Percentiles rank a stretch among this genome's conserved stretches.
These are phyloP conservation scores for Curvularia sp. DNA, from an alignment of 2,329 filamentous ascomycete species.

Conservation along the genomic window DNA sequence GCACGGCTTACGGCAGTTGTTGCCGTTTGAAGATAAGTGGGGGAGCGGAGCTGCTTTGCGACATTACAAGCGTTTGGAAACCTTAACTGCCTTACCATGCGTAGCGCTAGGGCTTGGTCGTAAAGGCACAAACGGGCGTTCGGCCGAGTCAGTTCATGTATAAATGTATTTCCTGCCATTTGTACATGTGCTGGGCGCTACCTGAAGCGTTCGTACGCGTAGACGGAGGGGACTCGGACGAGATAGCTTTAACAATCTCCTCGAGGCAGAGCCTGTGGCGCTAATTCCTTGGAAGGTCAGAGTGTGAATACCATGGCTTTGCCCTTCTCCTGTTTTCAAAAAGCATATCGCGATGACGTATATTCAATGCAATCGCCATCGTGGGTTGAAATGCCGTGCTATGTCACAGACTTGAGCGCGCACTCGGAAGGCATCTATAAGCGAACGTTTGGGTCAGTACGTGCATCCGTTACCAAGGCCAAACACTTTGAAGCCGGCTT, in stretches of 20 bases:
- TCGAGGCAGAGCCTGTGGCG: background rate
- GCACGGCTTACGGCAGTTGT: conserved; percentile 20
- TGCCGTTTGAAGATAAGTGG: conserved; percentile 39
- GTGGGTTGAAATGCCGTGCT: conserved; percentile 1
- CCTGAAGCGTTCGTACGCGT: background rate
- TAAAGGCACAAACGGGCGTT: conserved; percentile 2
- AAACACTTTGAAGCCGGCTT: conserved; percentile 1
- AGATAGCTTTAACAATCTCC: background rate
- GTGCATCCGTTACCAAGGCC: background rate
- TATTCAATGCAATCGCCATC: background rate
- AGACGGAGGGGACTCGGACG: background rate
- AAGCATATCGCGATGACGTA: background rate
- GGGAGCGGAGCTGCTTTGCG: conserved; percentile 27
- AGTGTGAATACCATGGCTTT: background rate
- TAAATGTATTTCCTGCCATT: background rate
- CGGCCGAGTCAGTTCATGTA: conserved; percentile 1
- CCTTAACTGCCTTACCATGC: conserved; percentile 31
- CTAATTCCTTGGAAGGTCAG: background rate
- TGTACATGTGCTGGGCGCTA: background rate
- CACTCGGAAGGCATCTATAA: background rate
- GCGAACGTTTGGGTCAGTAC: background rate
- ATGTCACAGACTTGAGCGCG: background rate
- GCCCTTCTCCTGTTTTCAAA: background rate
- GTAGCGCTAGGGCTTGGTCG: conserved; percentile 4
- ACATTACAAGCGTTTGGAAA: conserved; percentile 40